Conservation (phyloP, 2,329 filamentous ascomycete species). For the Neofusicoccum umdonicola region DNA sequence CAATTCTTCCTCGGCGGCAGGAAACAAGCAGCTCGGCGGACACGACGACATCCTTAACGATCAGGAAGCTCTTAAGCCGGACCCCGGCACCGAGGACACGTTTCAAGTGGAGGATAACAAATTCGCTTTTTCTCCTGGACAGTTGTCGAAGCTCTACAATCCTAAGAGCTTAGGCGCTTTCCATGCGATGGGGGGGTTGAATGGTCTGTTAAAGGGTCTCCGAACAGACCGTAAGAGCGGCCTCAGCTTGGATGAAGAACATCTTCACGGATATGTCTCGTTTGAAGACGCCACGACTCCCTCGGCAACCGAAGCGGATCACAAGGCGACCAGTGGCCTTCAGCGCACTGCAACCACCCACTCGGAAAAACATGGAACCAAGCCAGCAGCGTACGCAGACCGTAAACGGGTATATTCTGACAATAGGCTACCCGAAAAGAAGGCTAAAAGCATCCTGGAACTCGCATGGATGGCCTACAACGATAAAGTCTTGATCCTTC, state of each 20-base stretch:
- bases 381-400: constrained; percentile 46
- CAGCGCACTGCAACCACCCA: constrained; percentile 18
- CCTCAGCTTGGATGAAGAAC: constrained; percentile 51
- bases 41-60: constrained; percentile 59
- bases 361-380: constrained; percentile 18
- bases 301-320: constrained; percentile 21
- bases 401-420: constrained; percentile 59
- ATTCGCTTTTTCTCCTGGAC: constrained; percentile 55
- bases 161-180: constrained; percentile 51
- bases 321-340: constrained; percentile 12
- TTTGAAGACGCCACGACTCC: constrained; percentile 50
- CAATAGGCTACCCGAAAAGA: constrained; percentile 63
- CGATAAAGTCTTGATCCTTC: constrained; percentile 69
- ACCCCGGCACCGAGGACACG: constrained; percentile 29
- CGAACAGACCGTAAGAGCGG: constrained; percentile 50
- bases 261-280: constrained; percentile 45
- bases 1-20: constrained; percentile 40
- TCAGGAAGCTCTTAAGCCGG: constrained; percentile 28
- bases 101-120: constrained; percentile 40
- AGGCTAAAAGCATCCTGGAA: constrained; percentile 58
- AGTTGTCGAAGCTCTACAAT: constrained; percentile 55
- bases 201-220: constrained; percentile 53
- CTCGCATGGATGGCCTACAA: constrained; percentile 70
- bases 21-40: constrained; percentile 31
- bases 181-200: constrained; percentile 53